phyloP scores from a whole-genome alignment of 2,329 filamentous ascomycete genomes.

The Stemphylium beticola region DNA sequence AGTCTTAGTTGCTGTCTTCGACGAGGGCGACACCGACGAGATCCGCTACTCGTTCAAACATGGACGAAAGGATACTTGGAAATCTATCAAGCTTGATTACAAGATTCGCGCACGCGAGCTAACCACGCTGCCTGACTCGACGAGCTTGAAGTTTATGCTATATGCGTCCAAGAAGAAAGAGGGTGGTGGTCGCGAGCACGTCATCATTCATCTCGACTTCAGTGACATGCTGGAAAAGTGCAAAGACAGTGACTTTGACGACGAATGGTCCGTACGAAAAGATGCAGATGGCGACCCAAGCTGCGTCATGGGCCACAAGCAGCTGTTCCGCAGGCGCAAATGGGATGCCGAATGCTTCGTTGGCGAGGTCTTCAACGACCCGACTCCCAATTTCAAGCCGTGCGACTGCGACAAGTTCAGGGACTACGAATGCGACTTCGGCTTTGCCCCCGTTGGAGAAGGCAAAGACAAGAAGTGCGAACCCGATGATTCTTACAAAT shows the following conservation, averaged over 20 bases:
- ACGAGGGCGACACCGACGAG: slow-evolving; percentile 66
- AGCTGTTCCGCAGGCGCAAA: slow-evolving; percentile 84
- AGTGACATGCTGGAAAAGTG: slow-evolving; percentile 80
- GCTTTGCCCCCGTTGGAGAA: slow-evolving; percentile 66
- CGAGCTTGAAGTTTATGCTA: slow-evolving; percentile 87
- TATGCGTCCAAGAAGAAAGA: slow-evolving; percentile 60
- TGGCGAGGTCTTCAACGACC: slow-evolving; percentile 82
- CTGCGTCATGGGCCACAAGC: slow-evolving; percentile 95
- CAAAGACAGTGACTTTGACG: slow-evolving; percentile 76
- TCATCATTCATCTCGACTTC: slow-evolving; percentile 83
- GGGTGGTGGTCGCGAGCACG: slow-evolving; percentile 61
- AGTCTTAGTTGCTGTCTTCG: slow-evolving; percentile 80
- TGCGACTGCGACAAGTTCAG: slow-evolving; percentile 77
- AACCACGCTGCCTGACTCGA: slow-evolving; percentile 91
- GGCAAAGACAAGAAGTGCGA: slow-evolving; percentile 70
- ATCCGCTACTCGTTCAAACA: slow-evolving; percentile 86
- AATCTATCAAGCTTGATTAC: slow-evolving; percentile 70
- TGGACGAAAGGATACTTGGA: slow-evolving; percentile 75
- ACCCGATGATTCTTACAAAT: slow-evolving; percentile 64
- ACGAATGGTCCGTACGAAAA: slow-evolving; percentile 79
- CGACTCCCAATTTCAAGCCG: slow-evolving; percentile 69
- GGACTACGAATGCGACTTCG: slow-evolving; percentile 97
- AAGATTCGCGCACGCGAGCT: slow-evolving; percentile 75
- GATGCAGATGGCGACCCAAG: slow-evolving; percentile 80
- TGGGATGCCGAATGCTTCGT: slow-evolving; percentile 89